Evolutionary conservation across 345 rosid genomes (phyloP).

Genomic region (Schrenkiella parvula): DNA sequence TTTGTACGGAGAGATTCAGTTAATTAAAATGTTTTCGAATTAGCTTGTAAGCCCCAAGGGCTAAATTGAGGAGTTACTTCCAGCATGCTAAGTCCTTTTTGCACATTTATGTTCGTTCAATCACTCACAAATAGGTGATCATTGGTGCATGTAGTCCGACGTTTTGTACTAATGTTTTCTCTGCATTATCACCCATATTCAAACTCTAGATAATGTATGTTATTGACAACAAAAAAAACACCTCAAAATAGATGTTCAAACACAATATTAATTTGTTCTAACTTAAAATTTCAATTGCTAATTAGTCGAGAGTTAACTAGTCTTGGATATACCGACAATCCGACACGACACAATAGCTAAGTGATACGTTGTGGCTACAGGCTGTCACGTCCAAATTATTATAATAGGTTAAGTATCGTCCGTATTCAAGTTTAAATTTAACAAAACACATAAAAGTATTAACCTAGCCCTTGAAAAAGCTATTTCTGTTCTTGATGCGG

Average conservation of each 20-base stretch:
- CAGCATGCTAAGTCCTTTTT: neutral
- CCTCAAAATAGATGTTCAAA: neutral
- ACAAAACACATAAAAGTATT: neutral
- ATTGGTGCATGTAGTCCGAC: neutral
- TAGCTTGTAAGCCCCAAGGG: neutral
- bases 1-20: neutral
- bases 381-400: neutral
- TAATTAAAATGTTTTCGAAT: neutral
- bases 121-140: neutral
- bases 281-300: too few relatives aligned
- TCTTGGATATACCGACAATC: too few relatives aligned
- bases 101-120: neutral
- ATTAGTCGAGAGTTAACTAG: too few relatives aligned
- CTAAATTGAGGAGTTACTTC: constrained; percentile 5
- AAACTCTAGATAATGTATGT: neutral
- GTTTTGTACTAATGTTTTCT: neutral
- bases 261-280: too few relatives aligned
- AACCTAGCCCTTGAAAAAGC: neutral
- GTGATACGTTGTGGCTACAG: neutral
- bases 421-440: neutral
- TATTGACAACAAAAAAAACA: neutral
- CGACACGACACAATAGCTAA: too few relatives aligned
- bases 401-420: neutral
- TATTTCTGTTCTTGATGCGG: neutral
- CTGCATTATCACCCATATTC: neutral